Evolutionary conservation across 306 rosid species (phyloP), one percentile per base, ranked within the genome.

Genomic region (Chamaecrista fasciculata): DNA sequence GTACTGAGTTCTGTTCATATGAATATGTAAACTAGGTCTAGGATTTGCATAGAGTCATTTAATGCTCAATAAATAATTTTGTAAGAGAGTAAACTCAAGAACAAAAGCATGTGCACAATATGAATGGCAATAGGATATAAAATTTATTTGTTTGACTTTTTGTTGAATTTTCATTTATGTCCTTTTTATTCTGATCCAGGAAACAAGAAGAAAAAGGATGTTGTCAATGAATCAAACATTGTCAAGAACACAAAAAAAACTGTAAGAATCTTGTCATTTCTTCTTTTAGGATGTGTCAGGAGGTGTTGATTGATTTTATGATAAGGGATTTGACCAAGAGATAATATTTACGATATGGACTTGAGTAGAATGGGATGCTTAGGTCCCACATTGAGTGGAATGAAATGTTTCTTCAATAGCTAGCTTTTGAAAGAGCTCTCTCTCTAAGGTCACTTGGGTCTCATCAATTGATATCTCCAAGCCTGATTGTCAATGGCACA

Each of bases 151-250:
- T 72, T 26, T 60, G 43, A 33, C 16, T 36, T 75, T 76, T 67
- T 3, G 23, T 53, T 70, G 56, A 51, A 48, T 40, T 66, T 25
- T 24, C 21, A 11, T 67, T 71, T 16, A 10, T 5, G 37, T 52
- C 37, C 34, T 18, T 77, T 65, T 48, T 64, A 48, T 69, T 26
- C 42, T 72, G 77, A 67, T 75, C 34, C 86, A 86, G 96, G 85
- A 75, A 75, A 70, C 25, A 18, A 0, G 26, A 76, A 57, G 62
- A 72, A 69, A 73, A 50, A n/a, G 77, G 71, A 72, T 53, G 44
- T 48, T 44, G 33, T 31, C 21, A 57, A 61, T 31, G 85, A 83
- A 43, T 70, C 67, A 25, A 69, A 49, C 52, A 40, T 14, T 20
- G 84, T 72, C 70, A 70, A 74, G 70, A 64, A 70, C 42, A 18